phyloP scores from a whole-genome alignment of 2,329 filamentous ascomycete species.

The Dactylellina cionopaga region DNA sequence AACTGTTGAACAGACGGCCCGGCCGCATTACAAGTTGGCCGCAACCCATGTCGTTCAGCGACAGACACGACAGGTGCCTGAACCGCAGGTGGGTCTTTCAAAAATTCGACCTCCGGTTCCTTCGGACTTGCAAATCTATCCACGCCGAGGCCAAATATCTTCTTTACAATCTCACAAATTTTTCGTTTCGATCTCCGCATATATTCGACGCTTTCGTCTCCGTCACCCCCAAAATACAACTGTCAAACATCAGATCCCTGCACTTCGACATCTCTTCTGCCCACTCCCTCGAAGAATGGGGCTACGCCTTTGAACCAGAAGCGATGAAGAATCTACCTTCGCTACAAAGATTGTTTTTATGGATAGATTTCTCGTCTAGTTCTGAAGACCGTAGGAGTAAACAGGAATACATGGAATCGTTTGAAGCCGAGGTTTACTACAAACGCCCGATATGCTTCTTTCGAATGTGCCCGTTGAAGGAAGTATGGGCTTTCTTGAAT shows the following conservation, averaged over 20 bases:
- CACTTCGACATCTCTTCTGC: slow-evolving; percentile 16
- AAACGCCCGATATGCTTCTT: slow-evolving; percentile 20
- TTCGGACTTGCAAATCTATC: slow-evolving; percentile 11
- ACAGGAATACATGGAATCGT: slow-evolving; percentile 8
- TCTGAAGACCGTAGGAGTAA: neutral
- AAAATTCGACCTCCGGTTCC: slow-evolving; percentile 18
- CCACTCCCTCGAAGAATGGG: slow-evolving; percentile 9
- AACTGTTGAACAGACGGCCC: neutral
- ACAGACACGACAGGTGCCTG: neutral
- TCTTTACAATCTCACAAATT: neutral
- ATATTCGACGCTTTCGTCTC: slow-evolving; percentile 16
- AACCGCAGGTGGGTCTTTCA: neutral
- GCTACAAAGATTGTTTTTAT: neutral
- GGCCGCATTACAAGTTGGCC: neutral
- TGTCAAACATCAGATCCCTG: slow-evolving; percentile 5
- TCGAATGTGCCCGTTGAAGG: slow-evolving; percentile 29
- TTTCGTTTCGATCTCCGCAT: slow-evolving; percentile 11
- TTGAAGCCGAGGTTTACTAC: slow-evolving; percentile 24
- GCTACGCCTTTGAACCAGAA: slow-evolving; percentile 3
- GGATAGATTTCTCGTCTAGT: slow-evolving; percentile 9
- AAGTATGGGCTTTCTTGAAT: slow-evolving; percentile 13
- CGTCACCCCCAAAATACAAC: neutral
- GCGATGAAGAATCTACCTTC: neutral
- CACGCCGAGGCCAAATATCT: slow-evolving; percentile 12
- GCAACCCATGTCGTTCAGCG: neutral